Percentiles rank a stretch among this genome's conserved stretches.
phyloP scores from a whole-genome alignment of 2,329 filamentous ascomycete species.

The Ophiostoma populinum region DNA sequence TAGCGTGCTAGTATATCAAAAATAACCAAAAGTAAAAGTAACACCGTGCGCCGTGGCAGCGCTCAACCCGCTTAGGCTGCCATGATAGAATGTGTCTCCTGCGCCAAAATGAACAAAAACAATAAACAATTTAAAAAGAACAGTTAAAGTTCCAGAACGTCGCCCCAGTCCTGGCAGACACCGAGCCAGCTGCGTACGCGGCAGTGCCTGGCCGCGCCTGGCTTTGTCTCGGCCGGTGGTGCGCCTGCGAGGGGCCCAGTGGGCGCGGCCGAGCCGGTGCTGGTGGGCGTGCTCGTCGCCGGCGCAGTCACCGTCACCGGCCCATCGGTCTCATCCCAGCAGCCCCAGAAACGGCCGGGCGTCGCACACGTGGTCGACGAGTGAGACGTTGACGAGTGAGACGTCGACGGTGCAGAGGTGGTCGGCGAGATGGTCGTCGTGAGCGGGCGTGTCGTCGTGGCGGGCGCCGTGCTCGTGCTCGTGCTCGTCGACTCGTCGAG shows the following conservation, averaged over 20 bases:
- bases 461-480: slow-evolving; percentile 16
- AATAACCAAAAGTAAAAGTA: not conserved
- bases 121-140: not conserved
- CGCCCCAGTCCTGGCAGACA: slow-evolving; percentile 22
- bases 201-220: slow-evolving; percentile 13
- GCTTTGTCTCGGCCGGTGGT: slow-evolving; percentile 9
- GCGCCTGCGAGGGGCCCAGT: slow-evolving; percentile 6
- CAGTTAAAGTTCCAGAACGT: slow-evolving; percentile 12
- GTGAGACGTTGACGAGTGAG: slow-evolving; percentile 6
- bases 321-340: slow-evolving; percentile 11
- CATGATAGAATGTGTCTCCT: too few relatives aligned
- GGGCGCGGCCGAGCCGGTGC: slow-evolving; percentile 6
- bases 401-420: slow-evolving; percentile 7
- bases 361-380: slow-evolving; percentile 13
- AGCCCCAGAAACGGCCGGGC: slow-evolving; percentile 13
- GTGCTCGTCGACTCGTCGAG: slow-evolving; percentile 31
- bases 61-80: too few relatives aligned
- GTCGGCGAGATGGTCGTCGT: slow-evolving; percentile 16
- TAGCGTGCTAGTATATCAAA: too few relatives aligned
- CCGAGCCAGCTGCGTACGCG: slow-evolving; percentile 25
- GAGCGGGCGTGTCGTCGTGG: slow-evolving; percentile 2
- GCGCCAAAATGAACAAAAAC: not conserved
- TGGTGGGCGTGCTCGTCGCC: not conserved
- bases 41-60: too few relatives aligned
- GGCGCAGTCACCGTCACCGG: slow-evolving; percentile 4